phyloP scores from a whole-genome alignment of 345 rosid genomes.

The Syzygium aqueum region DNA sequence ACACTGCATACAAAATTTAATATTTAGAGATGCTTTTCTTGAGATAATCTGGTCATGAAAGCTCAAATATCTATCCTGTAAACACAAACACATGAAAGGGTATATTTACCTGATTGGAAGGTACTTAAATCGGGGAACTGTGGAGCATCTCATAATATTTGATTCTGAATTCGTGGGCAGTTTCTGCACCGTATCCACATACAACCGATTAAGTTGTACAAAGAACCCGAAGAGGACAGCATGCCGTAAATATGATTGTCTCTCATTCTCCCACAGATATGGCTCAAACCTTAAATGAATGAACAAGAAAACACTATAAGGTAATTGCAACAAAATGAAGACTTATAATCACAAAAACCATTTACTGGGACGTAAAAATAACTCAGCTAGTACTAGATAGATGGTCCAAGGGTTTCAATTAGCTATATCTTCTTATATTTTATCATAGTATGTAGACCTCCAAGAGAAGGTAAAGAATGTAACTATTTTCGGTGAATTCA shows the following conservation, averaged over 20 bases:
- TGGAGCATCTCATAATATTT: conserved; percentile 89
- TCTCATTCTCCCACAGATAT: conserved; percentile 91
- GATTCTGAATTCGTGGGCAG: conserved; percentile 86
- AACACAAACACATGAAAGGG: neutral
- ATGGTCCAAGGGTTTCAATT: neutral
- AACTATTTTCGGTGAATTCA: neutral
- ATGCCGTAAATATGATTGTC: conserved; percentile 77
- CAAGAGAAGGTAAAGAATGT: neutral
- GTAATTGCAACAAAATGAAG: neutral
- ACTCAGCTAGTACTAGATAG: neutral
- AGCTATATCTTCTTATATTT: neutral
- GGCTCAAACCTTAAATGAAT: conserved; percentile 65
- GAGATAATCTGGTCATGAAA: neutral
- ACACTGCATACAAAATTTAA: conserved; percentile 27
- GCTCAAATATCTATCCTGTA: neutral
- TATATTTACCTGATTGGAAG: conserved; percentile 77
- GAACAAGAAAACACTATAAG: neutral
- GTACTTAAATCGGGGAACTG: conserved; percentile 92
- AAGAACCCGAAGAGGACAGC: conserved; percentile 98
- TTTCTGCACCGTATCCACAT: conserved; percentile 78
- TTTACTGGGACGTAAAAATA: neutral
- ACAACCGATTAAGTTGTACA: conserved; percentile 92
- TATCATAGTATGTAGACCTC: neutral
- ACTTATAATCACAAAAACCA: neutral
- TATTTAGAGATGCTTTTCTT: neutral